Conservation (phyloP, 495 filamentous ascomycete genomes). For the Lasiosphaeris hirsuta region DNA sequence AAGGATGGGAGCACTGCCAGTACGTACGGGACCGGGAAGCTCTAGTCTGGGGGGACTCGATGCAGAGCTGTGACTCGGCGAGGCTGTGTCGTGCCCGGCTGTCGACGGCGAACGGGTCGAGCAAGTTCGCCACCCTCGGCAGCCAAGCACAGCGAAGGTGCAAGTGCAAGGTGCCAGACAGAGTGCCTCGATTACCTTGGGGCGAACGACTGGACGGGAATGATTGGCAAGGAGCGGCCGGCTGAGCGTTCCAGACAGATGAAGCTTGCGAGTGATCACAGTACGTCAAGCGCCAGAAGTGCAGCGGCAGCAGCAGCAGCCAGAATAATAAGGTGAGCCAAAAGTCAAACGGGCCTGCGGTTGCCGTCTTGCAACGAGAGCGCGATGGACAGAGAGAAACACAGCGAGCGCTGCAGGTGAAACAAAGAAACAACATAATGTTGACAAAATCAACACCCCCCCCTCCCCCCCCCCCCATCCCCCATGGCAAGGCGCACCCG, state of each 20-base stretch:
- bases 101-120: slow-evolving; percentile 24
- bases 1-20: no score
- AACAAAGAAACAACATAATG: no score
- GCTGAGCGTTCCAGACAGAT: slow-evolving; percentile 3
- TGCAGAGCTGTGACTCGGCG: slow-evolving; percentile 18
- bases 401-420: no score
- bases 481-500: no score
- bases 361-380: not conserved
- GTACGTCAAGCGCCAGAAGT: not conserved
- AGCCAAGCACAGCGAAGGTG: not conserved
- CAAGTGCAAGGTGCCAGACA: no score
- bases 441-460: no score
- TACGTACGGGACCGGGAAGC: not conserved
- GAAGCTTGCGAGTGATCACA: slow-evolving; percentile 2
- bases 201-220: not conserved
- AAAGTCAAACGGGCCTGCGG: slow-evolving; percentile 1
- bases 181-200: no score
- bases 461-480: no score
- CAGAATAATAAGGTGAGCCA: slow-evolving; percentile 7
- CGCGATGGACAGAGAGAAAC: not conserved
- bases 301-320: not conserved
- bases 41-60: not conserved
- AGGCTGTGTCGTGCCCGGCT: slow-evolving; percentile 23
- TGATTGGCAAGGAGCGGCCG: slow-evolving; percentile 6
- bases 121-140: slow-evolving; percentile 21